Evolutionary conservation across 2,329 filamentous ascomycete genomes (phyloP), one percentile per base, ranked within the genome.

Genomic region (Colletotrichum costaricense): DNA sequence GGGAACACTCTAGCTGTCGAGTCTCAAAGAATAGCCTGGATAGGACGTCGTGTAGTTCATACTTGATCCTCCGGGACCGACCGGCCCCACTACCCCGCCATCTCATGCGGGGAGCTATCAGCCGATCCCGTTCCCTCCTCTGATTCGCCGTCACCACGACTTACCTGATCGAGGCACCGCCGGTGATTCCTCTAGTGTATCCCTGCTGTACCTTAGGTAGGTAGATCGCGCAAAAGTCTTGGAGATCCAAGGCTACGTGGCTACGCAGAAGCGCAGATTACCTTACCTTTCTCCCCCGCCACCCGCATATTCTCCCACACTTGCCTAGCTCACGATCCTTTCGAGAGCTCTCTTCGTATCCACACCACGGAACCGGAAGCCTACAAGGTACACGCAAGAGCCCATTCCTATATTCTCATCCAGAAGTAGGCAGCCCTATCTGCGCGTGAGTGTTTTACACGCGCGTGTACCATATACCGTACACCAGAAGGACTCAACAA

Each of bases 121-220:
- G 33, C 49, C 26, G 49, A 22, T 12, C 19, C 63, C 16, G 22
- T 57, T 33, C 26, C 59, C 38, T 35, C 28, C 59, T 60, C 59
- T 73, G 59, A 73, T 73, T 73, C 66, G 70, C 60, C 42, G 11
- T 46, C 28, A 38, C 59, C 49, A 28, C 71, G 67, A 70, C 16
- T 72, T 73, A 56, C 67, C 62, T 49, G 63, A 67, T 73, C 60
- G 19, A 72, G 71, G 19, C 22, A 63, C 58, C 30, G 28, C 28
- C 54, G n/a, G 19, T 9, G 46, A 63, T 56, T 35, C 12, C 30
- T 24, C 49, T 52, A 57, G 64, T 26, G 14, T 38, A 24, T 3
- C 33, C 30, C 9, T 33, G 11, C 30, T 33, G 30, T 33, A 33
- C 30, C 8, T 33, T 33, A 11, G 30, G 30, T 33, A 33, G 30